These are phyloP conservation scores for Wickerhamiella occidentalis DNA, from an alignment of 805 yeast genomes.

Conservation along the genomic window DNA sequence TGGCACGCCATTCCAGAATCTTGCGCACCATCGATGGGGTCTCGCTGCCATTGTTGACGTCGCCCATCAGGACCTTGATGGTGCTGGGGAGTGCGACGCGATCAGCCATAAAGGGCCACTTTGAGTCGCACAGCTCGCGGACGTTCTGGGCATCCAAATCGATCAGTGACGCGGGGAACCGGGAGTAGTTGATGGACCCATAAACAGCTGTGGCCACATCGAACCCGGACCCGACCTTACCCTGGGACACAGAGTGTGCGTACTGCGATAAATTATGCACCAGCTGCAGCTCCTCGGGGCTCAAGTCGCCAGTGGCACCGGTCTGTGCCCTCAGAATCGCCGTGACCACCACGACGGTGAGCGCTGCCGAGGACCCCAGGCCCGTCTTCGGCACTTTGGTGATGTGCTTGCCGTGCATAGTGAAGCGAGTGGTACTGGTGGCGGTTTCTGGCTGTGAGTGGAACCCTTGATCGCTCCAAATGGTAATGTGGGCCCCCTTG, in stretches of 20 bases:
- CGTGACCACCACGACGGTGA: conserved; percentile 68
- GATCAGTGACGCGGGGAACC: conserved; percentile 52
- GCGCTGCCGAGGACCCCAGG: conserved; percentile 89
- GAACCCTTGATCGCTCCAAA: conserved; percentile 78
- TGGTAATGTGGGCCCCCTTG: conserved; percentile 35
- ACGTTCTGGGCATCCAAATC: conserved; percentile 23
- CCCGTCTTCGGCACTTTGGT: conserved; percentile 83
- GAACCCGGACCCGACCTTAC: conserved; percentile 92
- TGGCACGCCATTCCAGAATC: conserved; percentile 58
- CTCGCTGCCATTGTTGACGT: conserved; percentile 82
- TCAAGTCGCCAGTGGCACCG: conserved; percentile 25
- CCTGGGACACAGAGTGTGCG: conserved; percentile 88
- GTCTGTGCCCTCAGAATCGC: conserved; percentile 45
- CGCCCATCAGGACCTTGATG: conserved; percentile 76
- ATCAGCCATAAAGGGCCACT: conserved; percentile 49
- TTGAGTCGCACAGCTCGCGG: conserved; percentile 22
- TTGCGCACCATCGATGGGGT: conserved; percentile 80
- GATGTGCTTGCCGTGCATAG: conserved; percentile 49
- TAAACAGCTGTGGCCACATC: conserved; percentile 93
- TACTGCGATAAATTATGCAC: conserved; percentile 78
- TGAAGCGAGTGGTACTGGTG: conserved; percentile 31
- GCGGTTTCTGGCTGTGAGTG: conserved; percentile 52
- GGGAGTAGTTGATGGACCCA: conserved; percentile 72
- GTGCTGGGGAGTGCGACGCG: conserved; percentile 56
- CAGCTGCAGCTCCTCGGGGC: conserved; percentile 18